Conservation (phyloP, 148 eudicot genomes). For the Rhododendron molle region DNA sequence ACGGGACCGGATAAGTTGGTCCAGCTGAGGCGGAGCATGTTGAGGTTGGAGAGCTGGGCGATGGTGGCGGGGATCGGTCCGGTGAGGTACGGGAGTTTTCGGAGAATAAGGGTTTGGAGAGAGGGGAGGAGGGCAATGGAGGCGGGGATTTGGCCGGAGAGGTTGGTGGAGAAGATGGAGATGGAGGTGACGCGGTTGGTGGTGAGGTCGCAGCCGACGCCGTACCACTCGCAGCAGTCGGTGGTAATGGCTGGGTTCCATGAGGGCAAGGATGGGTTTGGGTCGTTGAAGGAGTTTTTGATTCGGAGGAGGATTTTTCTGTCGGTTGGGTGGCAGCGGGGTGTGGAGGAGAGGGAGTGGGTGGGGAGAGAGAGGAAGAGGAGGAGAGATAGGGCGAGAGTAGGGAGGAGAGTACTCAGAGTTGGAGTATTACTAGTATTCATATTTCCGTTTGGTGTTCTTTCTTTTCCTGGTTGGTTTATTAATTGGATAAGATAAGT, state of each 20-base stretch:
- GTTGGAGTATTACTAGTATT: not conserved
- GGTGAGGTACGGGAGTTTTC: slow-evolving; percentile 31
- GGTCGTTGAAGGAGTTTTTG: slow-evolving; percentile 26
- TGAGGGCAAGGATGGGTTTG: slow-evolving; percentile 21
- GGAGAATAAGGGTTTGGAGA: slow-evolving; percentile 28
- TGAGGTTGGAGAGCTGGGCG: slow-evolving; percentile 30
- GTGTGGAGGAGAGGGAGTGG: slow-evolving; percentile 10
- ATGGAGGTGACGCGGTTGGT: slow-evolving; percentile 35
- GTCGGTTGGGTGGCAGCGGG: slow-evolving; percentile 38
- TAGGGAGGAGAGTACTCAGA: not conserved
- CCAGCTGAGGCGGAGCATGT: slow-evolving; percentile 18
- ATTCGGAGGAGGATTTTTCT: slow-evolving; percentile 33
- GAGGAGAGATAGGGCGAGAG: slow-evolving; percentile 3
- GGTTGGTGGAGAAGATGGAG: slow-evolving; percentile 16
- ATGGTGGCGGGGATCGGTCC: slow-evolving; percentile 40
- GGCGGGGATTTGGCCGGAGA: slow-evolving; percentile 35
- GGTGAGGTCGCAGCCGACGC: slow-evolving; percentile 27
- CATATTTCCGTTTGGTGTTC: too few species aligned
- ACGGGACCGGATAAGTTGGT: slow-evolving; percentile 37
- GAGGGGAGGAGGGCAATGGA: slow-evolving; percentile 31
- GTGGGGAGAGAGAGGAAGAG: slow-evolving; percentile 9
- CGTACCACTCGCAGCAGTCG: slow-evolving; percentile 42
- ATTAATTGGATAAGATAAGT: too few species aligned
- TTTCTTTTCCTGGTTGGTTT: not conserved
- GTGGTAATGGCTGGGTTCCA: slow-evolving; percentile 24